Evolutionary conservation across 1,139 yeast species (phyloP).

Genomic region (Kurtzmaniella quercitrusa): DNA sequence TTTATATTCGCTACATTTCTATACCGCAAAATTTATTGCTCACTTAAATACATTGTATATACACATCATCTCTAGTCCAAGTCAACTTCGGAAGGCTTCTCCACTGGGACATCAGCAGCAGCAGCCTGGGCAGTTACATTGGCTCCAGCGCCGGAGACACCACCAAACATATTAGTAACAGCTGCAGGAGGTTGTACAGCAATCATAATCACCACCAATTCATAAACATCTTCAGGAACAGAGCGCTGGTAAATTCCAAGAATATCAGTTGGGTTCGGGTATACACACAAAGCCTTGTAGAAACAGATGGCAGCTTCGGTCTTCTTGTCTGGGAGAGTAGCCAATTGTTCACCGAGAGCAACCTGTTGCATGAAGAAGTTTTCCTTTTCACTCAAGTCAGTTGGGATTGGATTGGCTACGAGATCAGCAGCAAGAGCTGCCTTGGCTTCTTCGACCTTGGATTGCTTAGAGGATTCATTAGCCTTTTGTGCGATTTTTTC

Average conservation of each 20-base stretch:
- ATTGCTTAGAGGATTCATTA: slow-evolving; percentile 56
- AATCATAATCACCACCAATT: slow-evolving; percentile 79
- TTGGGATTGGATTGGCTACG: slow-evolving; percentile 70
- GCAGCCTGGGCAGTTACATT: slow-evolving; percentile 9
- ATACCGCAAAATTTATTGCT: background rate
- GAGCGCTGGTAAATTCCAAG: slow-evolving; percentile 86
- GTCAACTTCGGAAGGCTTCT: slow-evolving; percentile 33
- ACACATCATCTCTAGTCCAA: slow-evolving; percentile 30
- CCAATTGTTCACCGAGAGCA: slow-evolving; percentile 74
- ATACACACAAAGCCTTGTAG: slow-evolving; percentile 91
- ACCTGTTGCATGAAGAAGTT: slow-evolving; percentile 78
- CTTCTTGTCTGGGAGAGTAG: slow-evolving; percentile 54
- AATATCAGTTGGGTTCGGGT: slow-evolving; percentile 92
- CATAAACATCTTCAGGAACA: slow-evolving; percentile 77
- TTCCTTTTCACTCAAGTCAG: slow-evolving; percentile 66
- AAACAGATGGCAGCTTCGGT: slow-evolving; percentile 82
- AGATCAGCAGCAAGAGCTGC: slow-evolving; percentile 61
- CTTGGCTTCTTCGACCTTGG: slow-evolving; percentile 57
- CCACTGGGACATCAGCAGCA: slow-evolving; percentile 6
- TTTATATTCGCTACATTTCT: too few species aligned
- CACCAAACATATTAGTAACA: slow-evolving; percentile 62
- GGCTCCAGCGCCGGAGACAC: slow-evolving; percentile 11
- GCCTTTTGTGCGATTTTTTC: slow-evolving; percentile 53
- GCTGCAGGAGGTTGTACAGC: slow-evolving; percentile 86
- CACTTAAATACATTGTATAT: slow-evolving; percentile 1